phyloP scores from a whole-genome alignment of 495 filamentous ascomycete genomes.

The Xylaria telfairii region DNA sequence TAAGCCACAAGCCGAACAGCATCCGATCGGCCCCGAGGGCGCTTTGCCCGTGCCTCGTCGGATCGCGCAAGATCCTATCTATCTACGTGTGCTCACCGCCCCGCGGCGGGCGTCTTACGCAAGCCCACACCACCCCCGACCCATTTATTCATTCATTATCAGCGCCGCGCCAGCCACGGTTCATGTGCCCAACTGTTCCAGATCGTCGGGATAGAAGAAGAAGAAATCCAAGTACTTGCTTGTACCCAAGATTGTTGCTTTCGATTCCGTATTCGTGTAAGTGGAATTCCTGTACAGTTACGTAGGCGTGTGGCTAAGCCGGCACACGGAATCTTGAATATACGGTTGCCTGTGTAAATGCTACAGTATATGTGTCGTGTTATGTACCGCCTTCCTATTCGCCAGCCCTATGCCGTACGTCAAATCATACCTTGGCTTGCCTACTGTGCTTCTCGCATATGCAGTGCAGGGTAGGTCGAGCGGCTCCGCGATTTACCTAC shows the following conservation, averaged over 20 bases:
- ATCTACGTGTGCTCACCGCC: neutral
- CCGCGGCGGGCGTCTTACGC: slow-evolving; percentile 9
- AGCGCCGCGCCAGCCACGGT: slow-evolving; percentile 1
- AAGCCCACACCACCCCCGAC: neutral
- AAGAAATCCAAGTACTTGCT: neutral
- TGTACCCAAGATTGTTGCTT: neutral
- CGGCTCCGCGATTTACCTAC: neutral
- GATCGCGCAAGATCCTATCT: neutral
- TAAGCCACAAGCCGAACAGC: neutral
- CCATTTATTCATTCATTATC: neutral
- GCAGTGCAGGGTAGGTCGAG: neutral
- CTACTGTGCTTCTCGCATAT: slow-evolving; percentile 10
- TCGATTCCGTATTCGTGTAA: neutral
- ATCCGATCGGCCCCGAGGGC: slow-evolving; percentile 16
- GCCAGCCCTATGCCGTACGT: slow-evolving; percentile 1
- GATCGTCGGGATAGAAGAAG: neutral
- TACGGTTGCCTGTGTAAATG: too few relatives aligned
- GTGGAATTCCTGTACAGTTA: neutral
- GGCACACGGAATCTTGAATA: neutral
- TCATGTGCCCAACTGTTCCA: slow-evolving; percentile 12
- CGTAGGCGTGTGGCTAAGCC: slow-evolving; percentile 8
- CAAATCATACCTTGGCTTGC: neutral
- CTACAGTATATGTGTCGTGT: too few relatives aligned
- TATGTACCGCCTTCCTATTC: slow-evolving; percentile 1
- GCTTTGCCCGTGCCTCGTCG: too few relatives aligned